A percentile compares a stretch with the other conserved stretches of the same genome.
These are phyloP conservation scores for Chiua sp. DNA, from an alignment of 1,284 basidiomycete species.

Conservation along the genomic window DNA sequence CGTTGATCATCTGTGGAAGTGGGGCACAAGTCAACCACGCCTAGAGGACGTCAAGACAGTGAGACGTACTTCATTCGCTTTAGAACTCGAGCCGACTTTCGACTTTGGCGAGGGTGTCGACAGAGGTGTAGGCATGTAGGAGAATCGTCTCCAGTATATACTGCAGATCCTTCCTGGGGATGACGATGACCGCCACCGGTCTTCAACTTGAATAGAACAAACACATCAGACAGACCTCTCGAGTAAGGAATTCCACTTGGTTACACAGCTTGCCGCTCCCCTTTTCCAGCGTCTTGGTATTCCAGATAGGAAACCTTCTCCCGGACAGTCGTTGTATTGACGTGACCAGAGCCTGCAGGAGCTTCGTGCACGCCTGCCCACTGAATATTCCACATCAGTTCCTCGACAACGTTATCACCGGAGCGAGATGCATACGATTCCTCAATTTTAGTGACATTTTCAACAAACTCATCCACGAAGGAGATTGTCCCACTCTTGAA, in stretches of 20 bases:
- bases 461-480: conserved; percentile 72
- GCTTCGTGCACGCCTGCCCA: conserved; percentile 22
- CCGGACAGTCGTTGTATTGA: conserved; percentile 29
- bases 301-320: conserved; percentile 19
- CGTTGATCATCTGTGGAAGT: conserved; percentile 62
- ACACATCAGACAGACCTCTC: conserved; percentile 18
- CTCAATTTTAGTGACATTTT: conserved; percentile 62
- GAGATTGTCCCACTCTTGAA: conserved; percentile 67
- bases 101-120: conserved; percentile 47
- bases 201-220: conserved; percentile 40
- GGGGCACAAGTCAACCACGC: conserved; percentile 1
- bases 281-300: conserved; percentile 13
- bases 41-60: neutral
- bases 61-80: conserved; percentile 53
- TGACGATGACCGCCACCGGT: conserved; percentile 60
- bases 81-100: conserved; percentile 44
- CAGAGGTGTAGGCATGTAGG: neutral
- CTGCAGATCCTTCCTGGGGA: conserved; percentile 43
- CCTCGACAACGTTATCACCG: neutral
- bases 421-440: conserved; percentile 53
- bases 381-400: conserved; percentile 13
- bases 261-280: conserved; percentile 17
- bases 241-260: conserved; percentile 17
- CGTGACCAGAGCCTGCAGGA: conserved; percentile 20
- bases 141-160: conserved; percentile 14